These are phyloP conservation scores for Huntiella omanensis DNA, from an alignment of 2,329 filamentous ascomycete species.

Conservation along the genomic window DNA sequence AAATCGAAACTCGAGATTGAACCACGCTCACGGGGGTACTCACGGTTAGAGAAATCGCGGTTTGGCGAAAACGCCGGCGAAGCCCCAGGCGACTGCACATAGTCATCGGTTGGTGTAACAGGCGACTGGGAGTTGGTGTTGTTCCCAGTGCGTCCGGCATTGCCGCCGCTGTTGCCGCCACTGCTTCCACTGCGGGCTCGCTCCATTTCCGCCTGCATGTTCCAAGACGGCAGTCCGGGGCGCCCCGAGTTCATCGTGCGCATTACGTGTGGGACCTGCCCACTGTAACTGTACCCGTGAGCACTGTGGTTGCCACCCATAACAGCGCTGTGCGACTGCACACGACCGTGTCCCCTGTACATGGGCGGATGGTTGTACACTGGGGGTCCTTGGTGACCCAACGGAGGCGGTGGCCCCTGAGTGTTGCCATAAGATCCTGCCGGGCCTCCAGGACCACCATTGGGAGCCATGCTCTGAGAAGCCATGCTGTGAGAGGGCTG, in stretches of 20 bases:
- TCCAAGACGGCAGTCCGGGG: conserved; percentile 4
- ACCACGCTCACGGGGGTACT: conserved; percentile 6
- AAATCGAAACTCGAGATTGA: conserved; percentile 10
- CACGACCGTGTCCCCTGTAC: conserved; percentile 5
- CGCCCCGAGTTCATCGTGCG: neutral
- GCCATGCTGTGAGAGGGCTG: conserved; percentile 8
- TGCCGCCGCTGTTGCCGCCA: conserved; percentile 1
- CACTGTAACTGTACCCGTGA: neutral
- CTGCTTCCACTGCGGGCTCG: conserved; percentile 2
- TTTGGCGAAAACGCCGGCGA: conserved; percentile 4
- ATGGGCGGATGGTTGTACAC: neutral
- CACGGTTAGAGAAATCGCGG: neutral
- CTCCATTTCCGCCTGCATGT: conserved; percentile 7
- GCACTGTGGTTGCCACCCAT: neutral
- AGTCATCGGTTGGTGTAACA: conserved; percentile 9
- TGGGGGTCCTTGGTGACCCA: neutral
- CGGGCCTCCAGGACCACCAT: no score
- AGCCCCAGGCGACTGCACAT: conserved; percentile 6
- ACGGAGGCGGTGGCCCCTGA: neutral
- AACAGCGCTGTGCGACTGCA: conserved; percentile 8
- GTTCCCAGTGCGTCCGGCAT: neutral
- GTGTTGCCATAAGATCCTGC: no score
- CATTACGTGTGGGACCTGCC: neutral
- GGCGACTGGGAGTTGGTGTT: conserved; percentile 11
- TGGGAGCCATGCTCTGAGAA: neutral